A percentile compares a stretch with the other conserved stretches of the same genome.
Conservation (phyloP, 2,329 filamentous ascomycete species). For the Alternaria alternata region DNA sequence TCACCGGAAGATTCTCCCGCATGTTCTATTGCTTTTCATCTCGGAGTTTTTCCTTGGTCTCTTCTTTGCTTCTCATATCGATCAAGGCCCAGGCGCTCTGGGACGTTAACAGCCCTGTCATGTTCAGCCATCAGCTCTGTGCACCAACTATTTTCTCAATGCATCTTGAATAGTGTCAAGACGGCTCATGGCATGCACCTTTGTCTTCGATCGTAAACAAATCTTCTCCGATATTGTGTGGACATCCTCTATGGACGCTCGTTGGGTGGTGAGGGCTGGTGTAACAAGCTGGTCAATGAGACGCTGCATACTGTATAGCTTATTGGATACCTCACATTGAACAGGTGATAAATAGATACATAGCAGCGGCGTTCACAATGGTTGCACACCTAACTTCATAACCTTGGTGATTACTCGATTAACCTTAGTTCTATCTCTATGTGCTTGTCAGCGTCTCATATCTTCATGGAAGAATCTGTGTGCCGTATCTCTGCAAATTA, state of each 20-base stretch:
- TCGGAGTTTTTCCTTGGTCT: not conserved
- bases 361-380: not conserved
- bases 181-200: no score
- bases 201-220: no score
- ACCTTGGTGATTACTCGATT: not conserved
- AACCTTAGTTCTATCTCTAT: not conserved
- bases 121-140: not conserved
- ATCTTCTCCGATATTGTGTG: no score
- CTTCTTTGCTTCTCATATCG: not conserved
- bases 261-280: no score
- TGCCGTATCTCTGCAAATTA: no score
- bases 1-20: not conserved
- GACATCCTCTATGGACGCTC: no score
- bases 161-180: not conserved
- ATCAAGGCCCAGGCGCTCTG: not conserved
- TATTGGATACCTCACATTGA: not conserved
- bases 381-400: not conserved
- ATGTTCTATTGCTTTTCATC: not conserved
- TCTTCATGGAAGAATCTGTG: no score
- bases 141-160: not conserved
- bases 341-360: not conserved
- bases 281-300: no score
- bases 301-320: no score
- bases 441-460: no score
- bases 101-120: not conserved